Base-by-base conservation (phyloP, 345 rosid species). In the Durio zibethinus region DNA sequence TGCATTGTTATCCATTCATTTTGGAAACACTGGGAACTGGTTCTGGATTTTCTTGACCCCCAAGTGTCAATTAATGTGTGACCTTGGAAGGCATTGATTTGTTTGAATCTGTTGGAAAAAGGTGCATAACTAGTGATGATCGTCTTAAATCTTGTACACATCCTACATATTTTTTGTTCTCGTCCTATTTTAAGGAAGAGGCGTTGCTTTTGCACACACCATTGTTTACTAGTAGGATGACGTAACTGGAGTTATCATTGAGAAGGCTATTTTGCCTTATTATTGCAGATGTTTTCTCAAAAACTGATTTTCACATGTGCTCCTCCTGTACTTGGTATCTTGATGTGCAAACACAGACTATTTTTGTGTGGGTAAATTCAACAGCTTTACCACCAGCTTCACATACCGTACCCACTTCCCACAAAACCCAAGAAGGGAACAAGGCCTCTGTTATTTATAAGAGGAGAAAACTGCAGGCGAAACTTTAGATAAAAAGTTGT, bases 241-340 rank as follows among this genome's bases (percentile, higher is more conserved):
- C 20, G 1, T 29, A 21, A 67, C 15, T 5, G 6, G 53, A 67
- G 35, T 67, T 1, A 66, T 40, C 18, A 38, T 66, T 5, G 15
- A 65, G n/a, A 38, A 10, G 31, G 50, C 50, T 66, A 66, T 1
- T 15, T 38, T 38, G 70, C 48, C 48, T 36, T 20, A 10, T 36
- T 38, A 65, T 3, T 65, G 48, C 29, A 65, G 70, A n/a, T 65
- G n/a, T 65, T 36, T 65, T 65, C n/a, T 9, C 11, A 20, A 65
- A 38, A 9, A 42, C 38, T 64, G 70, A n/a, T 7, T 64, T 20
- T 64, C 38, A 38, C 7, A n/a, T 40, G 31, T 38, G 29, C 48
- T 66, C 71, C 48, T 64, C 3, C 69, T 60, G 7, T 40, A 66
- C 29, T 67, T 67, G 31, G 18, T 67, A 23, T 67, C 72, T 67